Evolutionary conservation across 495 filamentous ascomycete species (phyloP), one percentile per base, ranked within the genome.

Genomic region (Trichoderma erinaceum): DNA sequence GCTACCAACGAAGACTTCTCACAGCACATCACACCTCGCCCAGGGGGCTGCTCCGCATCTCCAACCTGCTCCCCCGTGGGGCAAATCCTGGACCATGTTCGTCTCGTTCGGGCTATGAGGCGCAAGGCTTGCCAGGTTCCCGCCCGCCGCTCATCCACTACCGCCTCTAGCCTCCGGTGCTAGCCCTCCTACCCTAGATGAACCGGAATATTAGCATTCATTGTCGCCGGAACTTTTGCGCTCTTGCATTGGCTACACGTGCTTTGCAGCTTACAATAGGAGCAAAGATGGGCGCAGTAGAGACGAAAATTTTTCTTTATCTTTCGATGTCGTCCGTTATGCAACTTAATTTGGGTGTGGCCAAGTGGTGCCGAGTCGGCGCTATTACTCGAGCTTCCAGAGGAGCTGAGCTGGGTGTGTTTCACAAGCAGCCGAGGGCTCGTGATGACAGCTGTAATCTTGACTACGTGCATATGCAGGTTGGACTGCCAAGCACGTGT

Each of bases 11-110:
- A 10, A 1, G 29, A 29, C 29, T 29, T 29, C 29, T 4, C 29
- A 38, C 35, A 38, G 4, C 35, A 38, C 35, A 38, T 3, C 35
- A 38, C 35, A 7, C 7, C 35, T 10, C 35, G 7, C 12, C n/a
- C 29, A 29, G 29, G 56, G 56, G 56, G 56, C 25, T 61, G 56
- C 56, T 61, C 56, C 56, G 56, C 56, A 61, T 61, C 25, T 32
- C 56, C 56, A 61, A 61, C 3, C 52, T 61, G 10, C 56, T 25
- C 16, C 50, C 56, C 56, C 56, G 56, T 61, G 56, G 56, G 56
- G 56, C 50, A 56, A 21, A 25, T 56, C 50, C 50, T 23, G 50
- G 50, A n/a, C 8, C 50, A 56, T 46, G 43, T 46, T 18, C 18
- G 43, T 46, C 18, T 18, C 18, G 13, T 46, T 18, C 18, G 2